Evolutionary conservation across 805 yeast genomes (phyloP).

Genomic region (Ogataea polymorpha): DNA sequence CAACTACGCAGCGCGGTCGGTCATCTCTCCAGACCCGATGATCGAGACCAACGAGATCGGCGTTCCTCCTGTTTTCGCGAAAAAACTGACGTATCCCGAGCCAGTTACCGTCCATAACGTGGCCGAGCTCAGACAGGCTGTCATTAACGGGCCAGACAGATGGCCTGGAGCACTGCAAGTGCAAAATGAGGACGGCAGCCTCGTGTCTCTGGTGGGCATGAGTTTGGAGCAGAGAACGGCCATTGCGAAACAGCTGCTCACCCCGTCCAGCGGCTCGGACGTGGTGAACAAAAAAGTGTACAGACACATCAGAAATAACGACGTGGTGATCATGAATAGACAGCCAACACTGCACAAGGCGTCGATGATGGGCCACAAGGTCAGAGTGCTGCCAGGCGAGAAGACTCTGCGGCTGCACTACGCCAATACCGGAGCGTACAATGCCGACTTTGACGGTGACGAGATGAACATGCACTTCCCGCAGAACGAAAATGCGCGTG

Average conservation of each 20-base stretch:
- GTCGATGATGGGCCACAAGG: constrained; percentile 99
- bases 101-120: constrained; percentile 94
- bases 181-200: constrained; percentile 90
- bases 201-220: constrained; percentile 83
- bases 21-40: constrained; percentile 98
- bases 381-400: constrained; percentile 94
- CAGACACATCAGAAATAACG: constrained; percentile 92
- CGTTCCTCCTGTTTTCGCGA: constrained; percentile 98
- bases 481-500: constrained; percentile 93
- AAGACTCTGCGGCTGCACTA: constrained; percentile 94
- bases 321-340: constrained; percentile 96
- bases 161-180: constrained; percentile 99
- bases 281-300: constrained; percentile 87
- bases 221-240: constrained; percentile 91
- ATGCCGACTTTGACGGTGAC: constrained; percentile 99
- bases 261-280: constrained; percentile 66
- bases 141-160: constrained; percentile 92
- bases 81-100: constrained; percentile 93
- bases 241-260: constrained; percentile 86
- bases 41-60: constrained; percentile 98
- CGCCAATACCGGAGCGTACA: constrained; percentile 98
- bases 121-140: constrained; percentile 88
- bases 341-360: constrained; percentile 99
- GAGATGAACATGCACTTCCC: constrained; percentile 99
- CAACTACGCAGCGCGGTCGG: constrained; percentile 98